Evolutionary conservation across 129 eudicot genomes (phyloP), one percentile per base, ranked within the genome.

Genomic region (Rutidosis leptorrhynchoides): DNA sequence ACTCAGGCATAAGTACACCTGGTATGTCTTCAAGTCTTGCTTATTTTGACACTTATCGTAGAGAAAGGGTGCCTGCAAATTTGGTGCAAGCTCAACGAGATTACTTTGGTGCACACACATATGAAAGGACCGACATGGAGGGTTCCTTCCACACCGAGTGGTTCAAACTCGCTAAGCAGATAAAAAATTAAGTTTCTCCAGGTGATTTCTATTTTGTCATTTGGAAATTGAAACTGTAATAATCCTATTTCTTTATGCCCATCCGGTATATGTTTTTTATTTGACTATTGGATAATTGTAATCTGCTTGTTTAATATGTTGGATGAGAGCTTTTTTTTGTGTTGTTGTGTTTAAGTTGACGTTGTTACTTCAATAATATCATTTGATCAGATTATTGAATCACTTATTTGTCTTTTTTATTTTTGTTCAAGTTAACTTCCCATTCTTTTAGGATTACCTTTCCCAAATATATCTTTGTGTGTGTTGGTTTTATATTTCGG

Each of bases 21-120:
- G 89, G 89, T 56, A 83, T 83, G 89, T 83, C 85, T 33, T 55
- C 85, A 28, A 77, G 85, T 58, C 85, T 83, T 69, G 89, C 89
- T 42, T 83, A 83, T 65, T 83, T 83, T n/a, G 89, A 83, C 55
- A 83, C 85, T 29, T 83, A 83, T 30, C 63, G 85, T 68, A 83
- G 89, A 63, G 85, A 45, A 51, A 80, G 89, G 62, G 21, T 83
- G 74, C 89, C 85, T 11, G 89, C 85, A 43, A 83, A 83, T 74
- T 55, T 83, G 85, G 85, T 83, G 19, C 85, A 83, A 58, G 89
- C 89, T 65, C 89, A 83, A 63, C 62, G 89, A 42, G 89, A 83
- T 43, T 83, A 83, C 64, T 83, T 83, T 58, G 85, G 85, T 5
- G 89, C 85, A 1, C 89, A 83, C 51, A 83, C 89, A 6, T 83